Evolutionary conservation across 1,139 yeast species (phyloP), one percentile per base, ranked within the genome.

Genomic region (Chernovozyma aurita): DNA sequence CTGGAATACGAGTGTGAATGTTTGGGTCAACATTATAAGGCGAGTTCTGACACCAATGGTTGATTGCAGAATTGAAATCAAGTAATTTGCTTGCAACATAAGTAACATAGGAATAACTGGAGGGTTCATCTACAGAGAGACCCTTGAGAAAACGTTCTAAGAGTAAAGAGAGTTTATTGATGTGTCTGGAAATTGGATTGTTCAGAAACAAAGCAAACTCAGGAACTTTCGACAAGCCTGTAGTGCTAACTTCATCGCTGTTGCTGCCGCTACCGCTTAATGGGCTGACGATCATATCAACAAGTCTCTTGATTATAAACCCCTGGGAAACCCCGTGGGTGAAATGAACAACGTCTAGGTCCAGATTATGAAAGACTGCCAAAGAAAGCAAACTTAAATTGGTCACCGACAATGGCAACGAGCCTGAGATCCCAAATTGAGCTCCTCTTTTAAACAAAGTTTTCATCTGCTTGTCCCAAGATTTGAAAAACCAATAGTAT

Each of bases 91-190:
- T 36, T 24, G 24, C 36, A 4, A 26, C 26, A 18, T 34, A 34
- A 5, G 6, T 4, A 4, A 34, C 36, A 9, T 16, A 12, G 14
- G 13, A 22, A n/a, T 15, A 17, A 28, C 24, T 18, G 4, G 57
- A 49, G 2, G 33, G 39, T 1, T 35, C 41, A 11, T 42, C 35
- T n/a, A 47, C 39, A 1, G 55, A 50, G 26, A 67, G 48, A 2
- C 42, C 37, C 16, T 44, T 39, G 22, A 63, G 51, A 35, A 55
- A 63, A 11, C 55, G 57, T 37, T 73, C 77, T 24, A 73, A 55
- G 5, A 78, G 47, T 38, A 68, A 64, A 0, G 82, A 69, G 27
- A 78, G 46, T 34, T 69, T 61, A 48, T 68, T 77, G 39, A 78
- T 49, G 45, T 75, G 76, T 39, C 68, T 13, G 71, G n/a, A 74